A percentile compares a stretch with the other conserved stretches of the same genome.
These are phyloP conservation scores for Oryza brachyantha DNA, from an alignment of 176 grass and related monocot species.

Conservation along the genomic window DNA sequence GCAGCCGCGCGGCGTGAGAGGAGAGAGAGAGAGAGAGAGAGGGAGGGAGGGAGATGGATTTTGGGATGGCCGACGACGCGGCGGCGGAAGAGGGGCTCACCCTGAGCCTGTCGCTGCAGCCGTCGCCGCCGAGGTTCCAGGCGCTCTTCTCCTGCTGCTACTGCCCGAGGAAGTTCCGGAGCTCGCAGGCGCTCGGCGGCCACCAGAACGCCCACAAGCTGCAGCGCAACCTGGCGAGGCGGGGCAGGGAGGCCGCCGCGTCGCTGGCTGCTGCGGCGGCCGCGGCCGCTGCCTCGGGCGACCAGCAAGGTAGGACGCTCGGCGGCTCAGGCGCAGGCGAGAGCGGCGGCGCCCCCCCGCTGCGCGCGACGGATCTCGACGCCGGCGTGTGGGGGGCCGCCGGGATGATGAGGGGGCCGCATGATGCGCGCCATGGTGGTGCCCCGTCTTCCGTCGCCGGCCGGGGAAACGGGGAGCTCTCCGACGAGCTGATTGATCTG, in stretches of 20 bases:
- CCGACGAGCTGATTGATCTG: conserved; percentile 58
- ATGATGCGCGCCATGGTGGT: not conserved
- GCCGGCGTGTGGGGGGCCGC: conserved; percentile 17
- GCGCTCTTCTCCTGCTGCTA: conserved; percentile 66
- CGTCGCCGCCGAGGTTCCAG: conserved; percentile 48
- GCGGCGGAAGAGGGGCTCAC: conserved; percentile 32
- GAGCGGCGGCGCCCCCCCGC: conserved; percentile 7
- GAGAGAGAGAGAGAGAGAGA: too few species aligned
- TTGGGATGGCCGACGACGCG: not conserved
- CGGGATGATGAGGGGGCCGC: not conserved
- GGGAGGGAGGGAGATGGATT: not conserved
- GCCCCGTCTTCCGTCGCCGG: conserved; percentile 5
- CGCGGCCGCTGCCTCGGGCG: not conserved
- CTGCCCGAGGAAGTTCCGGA: conserved; percentile 67
- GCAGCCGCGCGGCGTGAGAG: too few species aligned
- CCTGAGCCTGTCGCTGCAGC: conserved; percentile 61
- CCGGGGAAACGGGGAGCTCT: not conserved
- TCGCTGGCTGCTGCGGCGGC: not conserved
- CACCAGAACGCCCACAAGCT: conserved; percentile 76
- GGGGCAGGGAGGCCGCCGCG: conserved; percentile 31
- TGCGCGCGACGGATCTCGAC: not conserved
- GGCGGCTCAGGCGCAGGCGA: not conserved
- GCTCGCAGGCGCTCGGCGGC: conserved; percentile 65
- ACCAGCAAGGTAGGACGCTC: not conserved
- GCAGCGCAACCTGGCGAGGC: conserved; percentile 61